phyloP scores from a whole-genome alignment of 345 rosid species.

The Orychophragmus violaceus region DNA sequence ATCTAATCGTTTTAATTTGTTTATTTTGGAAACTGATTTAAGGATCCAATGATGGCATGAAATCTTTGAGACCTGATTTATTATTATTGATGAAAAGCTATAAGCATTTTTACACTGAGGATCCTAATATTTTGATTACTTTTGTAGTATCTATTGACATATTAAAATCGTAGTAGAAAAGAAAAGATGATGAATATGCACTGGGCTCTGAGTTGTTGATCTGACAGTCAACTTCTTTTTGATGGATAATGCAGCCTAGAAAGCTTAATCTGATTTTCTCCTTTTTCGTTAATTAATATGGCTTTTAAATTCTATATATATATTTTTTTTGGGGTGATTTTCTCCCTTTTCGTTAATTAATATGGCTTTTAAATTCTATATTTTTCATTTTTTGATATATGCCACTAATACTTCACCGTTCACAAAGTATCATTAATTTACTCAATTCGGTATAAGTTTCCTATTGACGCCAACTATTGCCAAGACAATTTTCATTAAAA shows the following conservation, averaged over 20 bases:
- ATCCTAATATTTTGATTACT: neutral
- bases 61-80: slow-evolving; percentile 36
- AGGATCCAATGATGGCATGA: slow-evolving; percentile 33
- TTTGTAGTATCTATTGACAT: neutral
- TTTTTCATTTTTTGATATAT: no score
- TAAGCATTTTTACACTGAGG: slow-evolving; percentile 26
- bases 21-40: neutral
- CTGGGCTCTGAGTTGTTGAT: slow-evolving; percentile 36
- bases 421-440: no score
- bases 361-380: no score
- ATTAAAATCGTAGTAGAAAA: neutral
- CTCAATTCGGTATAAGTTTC: no score
- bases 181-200: slow-evolving; percentile 33
- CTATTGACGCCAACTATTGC: no score
- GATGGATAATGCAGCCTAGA: slow-evolving; percentile 36
- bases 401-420: no score
- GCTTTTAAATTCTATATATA: no score
- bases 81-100: slow-evolving; percentile 25
- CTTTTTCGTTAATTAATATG: neutral
- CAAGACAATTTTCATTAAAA: no score
- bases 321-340: no score
- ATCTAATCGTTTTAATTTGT: neutral
- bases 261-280: slow-evolving; percentile 30
- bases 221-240: slow-evolving; percentile 26
- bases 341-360: no score